Evolutionary conservation across 192 early-diverging fungal species (phyloP).

Genomic region (Podila epicladia): DNA sequence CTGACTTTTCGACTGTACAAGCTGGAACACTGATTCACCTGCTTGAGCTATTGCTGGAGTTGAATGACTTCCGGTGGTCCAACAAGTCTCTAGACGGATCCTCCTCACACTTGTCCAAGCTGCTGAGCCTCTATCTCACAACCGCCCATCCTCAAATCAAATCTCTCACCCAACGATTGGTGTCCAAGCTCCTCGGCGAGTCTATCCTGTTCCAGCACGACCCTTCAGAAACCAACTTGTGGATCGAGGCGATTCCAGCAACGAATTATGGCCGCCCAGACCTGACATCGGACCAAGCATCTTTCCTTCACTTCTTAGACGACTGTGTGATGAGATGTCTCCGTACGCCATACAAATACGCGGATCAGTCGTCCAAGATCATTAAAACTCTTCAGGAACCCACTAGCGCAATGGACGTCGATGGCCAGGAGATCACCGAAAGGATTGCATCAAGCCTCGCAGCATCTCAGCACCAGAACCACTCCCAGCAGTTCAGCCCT

Average conservation of each 20-base stretch:
- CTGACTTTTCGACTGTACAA: conserved; percentile 63
- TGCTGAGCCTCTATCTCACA: conserved; percentile 63
- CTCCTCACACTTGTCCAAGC: conserved; percentile 59
- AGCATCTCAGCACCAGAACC: conserved; percentile 8
- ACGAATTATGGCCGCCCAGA: conserved; percentile 33
- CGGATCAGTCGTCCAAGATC: conserved; percentile 63
- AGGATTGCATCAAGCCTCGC: conserved; percentile 9
- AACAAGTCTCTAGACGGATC: conserved; percentile 61
- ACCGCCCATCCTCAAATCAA: conserved; percentile 59
- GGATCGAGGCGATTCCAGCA: conserved; percentile 65
- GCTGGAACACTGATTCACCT: conserved; percentile 66
- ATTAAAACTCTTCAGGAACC: conserved; percentile 52
- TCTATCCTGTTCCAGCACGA: conserved; percentile 69
- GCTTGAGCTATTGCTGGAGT: conserved; percentile 64
- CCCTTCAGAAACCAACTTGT: conserved; percentile 63
- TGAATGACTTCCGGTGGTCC: conserved; percentile 78
- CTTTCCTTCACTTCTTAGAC: conserved; percentile 71
- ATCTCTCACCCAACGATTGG: conserved; percentile 46
- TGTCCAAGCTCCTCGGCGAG: conserved; percentile 61
- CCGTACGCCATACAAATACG: conserved; percentile 67
- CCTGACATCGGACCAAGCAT: conserved; percentile 36
- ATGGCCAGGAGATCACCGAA: conserved; percentile 17
- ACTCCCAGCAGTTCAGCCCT: conserved; percentile 60
- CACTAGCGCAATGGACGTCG: conserved; percentile 1
- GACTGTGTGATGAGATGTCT: conserved; percentile 68